Conservation (phyloP, 1,284 basidiomycete species). For the Sanghuangporus baumii region DNA sequence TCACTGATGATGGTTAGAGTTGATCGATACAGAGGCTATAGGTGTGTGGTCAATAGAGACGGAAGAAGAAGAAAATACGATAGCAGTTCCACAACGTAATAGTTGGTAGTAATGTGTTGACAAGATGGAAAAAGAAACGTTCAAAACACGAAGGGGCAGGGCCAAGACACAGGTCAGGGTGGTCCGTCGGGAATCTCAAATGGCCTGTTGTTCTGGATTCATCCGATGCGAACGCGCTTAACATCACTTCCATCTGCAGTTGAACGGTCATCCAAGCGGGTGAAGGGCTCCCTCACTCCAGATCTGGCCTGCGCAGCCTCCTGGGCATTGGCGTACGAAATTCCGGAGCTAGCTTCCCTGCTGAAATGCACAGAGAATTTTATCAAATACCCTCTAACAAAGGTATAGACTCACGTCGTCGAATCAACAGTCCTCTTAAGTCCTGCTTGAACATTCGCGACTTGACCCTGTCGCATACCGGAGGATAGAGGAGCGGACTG, state of each 20-base stretch:
- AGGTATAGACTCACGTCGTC: conserved; percentile 31
- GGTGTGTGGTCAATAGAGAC: neutral
- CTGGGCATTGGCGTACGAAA: conserved; percentile 1
- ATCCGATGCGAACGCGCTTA: conserved; percentile 1
- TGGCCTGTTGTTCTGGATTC: neutral
- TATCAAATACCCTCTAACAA: neutral
- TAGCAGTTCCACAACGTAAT: neutral
- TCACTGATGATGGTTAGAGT: neutral
- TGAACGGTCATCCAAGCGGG: neutral
- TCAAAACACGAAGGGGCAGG: neutral
- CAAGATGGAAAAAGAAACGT: neutral
- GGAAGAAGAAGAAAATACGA: neutral
- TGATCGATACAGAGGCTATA: neutral
- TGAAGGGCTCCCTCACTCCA: conserved; percentile 1
- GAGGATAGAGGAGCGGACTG: neutral
- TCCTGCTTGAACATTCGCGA: conserved; percentile 20
- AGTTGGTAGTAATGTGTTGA: too few species aligned
- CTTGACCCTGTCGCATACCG: conserved; percentile 12
- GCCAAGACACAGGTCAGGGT: neutral
- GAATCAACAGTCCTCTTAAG: conserved; percentile 35
- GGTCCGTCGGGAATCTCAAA: neutral
- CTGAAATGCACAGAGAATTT: neutral
- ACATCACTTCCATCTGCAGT: conserved; percentile 3
- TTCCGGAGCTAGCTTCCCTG: neutral
- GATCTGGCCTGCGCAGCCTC: neutral